Evolutionary conservation across 1,284 basidiomycete species (phyloP).

Genomic region (Ganoderma leucocontextum): DNA sequence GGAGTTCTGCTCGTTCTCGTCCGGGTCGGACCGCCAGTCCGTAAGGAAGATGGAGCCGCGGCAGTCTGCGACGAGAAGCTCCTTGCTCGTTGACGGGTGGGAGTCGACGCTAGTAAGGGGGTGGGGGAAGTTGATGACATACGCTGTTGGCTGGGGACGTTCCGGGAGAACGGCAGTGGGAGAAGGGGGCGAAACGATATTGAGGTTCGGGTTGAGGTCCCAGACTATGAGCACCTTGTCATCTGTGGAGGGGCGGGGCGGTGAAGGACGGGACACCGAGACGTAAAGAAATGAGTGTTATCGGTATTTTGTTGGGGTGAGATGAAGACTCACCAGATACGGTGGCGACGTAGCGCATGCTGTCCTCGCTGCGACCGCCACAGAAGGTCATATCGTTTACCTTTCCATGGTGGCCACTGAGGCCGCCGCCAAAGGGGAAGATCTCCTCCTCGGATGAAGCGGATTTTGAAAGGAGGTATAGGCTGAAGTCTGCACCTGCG

Average conservation of each 20-base stretch:
- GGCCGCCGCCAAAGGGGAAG: conserved; percentile 77
- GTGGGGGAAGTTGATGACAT: conserved; percentile 74
- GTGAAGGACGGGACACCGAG: not conserved
- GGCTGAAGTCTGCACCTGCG: conserved; percentile 71
- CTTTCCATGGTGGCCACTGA: conserved; percentile 78
- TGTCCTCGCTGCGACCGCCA: conserved; percentile 71
- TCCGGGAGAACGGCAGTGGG: conserved; percentile 32
- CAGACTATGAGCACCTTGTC: conserved; percentile 86
- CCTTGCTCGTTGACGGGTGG: conserved; percentile 78
- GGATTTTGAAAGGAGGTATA: conserved; percentile 72
- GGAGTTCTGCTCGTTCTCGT: conserved; percentile 56
- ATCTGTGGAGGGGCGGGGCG: conserved; percentile 49
- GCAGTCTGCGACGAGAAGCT: conserved; percentile 78
- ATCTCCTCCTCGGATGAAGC: conserved; percentile 57
- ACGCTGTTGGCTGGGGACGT: conserved; percentile 75
- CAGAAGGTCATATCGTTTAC: conserved; percentile 81
- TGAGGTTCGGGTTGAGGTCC: conserved; percentile 70
- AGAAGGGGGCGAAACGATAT: conserved; percentile 51
- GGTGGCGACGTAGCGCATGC: conserved; percentile 76
- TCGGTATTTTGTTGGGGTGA: not conserved
- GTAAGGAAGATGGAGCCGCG: conserved; percentile 76
- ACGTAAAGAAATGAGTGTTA: conserved; percentile 2
- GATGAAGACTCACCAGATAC: conserved; percentile 64
- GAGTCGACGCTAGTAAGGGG: conserved; percentile 72
- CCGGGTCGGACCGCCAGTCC: conserved; percentile 80